Base-by-base conservation (phyloP, 306 rosid species). In the Alnus rubra region DNA sequence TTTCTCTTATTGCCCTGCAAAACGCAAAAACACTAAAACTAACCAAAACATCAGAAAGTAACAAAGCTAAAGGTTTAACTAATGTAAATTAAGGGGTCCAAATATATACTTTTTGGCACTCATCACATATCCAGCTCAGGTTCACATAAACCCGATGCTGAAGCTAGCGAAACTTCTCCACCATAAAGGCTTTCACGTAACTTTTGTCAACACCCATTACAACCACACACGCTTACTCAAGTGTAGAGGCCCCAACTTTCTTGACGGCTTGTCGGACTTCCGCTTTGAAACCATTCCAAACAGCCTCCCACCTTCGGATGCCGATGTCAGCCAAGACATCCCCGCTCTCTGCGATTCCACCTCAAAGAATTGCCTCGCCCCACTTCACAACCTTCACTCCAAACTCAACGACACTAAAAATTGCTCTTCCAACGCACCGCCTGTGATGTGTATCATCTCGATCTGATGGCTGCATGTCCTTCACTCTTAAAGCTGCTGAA, bases 161-260 rank as follows among this genome's bases (percentile, higher is more conserved):
- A 78, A 78, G 28, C 59, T 78, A 0, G 81, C 76, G 2, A 69
- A 78, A 55, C 37, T 78, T 16, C 81, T 78, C 42, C 56, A 78
- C n/a, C 73, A 30, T 8, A 69, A 53, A 70, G 81, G 81, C 51
- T 78, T 78, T 62, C 81, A 69, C 35, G 14, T 78, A 14, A 78
- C 81, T 7, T 78, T 69, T 31, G 54, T 74, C 0, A 42, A 74
- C 39, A 74, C 77, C 0, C 42, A 74, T 68, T 56, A 35, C 53
- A 74, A 55, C 53, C 42, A 6, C 77, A 74, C 18, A n/a, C 77
- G 77, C n/a, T 42, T 74, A 12, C 77, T 74, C 10, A 48, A 55
- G 37, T 69, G 70, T 9, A 55, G 58, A 56, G 81, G 81, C 42
- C 70, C 76, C 10, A 1, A 45, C 9, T 28, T 76, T 35, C 59